Conservation (phyloP, 2,329 filamentous ascomycete genomes). For the Pseudocercospora crystallina region DNA sequence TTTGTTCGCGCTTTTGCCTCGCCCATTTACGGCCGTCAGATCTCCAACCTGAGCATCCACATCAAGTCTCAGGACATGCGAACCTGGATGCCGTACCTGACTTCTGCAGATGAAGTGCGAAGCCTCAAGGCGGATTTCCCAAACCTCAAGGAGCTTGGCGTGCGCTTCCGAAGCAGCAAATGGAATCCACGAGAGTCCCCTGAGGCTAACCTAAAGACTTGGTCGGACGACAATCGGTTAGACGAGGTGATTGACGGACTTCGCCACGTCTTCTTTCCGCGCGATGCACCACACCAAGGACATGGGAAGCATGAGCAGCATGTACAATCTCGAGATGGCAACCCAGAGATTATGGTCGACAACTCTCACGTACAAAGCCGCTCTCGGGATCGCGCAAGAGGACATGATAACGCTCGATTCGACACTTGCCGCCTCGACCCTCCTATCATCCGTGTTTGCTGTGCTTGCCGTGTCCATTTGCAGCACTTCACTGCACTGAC, state of each 20-base stretch:
- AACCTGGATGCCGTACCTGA: conserved; percentile 41
- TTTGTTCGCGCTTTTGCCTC: conserved; percentile 36
- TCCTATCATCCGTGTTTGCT: conserved; percentile 30
- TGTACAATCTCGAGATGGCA: too few relatives aligned
- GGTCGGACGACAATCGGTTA: conserved; percentile 30
- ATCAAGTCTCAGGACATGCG: conserved; percentile 36
- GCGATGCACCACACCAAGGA: conserved; percentile 9
- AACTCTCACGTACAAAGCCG: too few relatives aligned
- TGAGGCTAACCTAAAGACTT: conserved; percentile 32
- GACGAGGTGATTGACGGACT: conserved; percentile 33
- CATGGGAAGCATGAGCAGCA: too few relatives aligned
- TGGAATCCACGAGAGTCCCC: conserved; percentile 31
- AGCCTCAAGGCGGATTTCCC: conserved; percentile 37
- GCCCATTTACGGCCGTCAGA: conserved; percentile 19
- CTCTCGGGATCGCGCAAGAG: too few relatives aligned
- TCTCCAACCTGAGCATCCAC: conserved; percentile 31
- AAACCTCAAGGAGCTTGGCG: conserved; percentile 28
- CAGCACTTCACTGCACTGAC: conserved; percentile 31
- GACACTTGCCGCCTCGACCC: background rate
- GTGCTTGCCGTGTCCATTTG: conserved; percentile 31
- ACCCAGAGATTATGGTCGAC: too few relatives aligned
- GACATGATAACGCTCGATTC: too few relatives aligned
- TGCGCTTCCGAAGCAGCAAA: conserved; percentile 34
- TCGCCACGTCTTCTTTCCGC: conserved; percentile 27
- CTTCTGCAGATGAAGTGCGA: conserved; percentile 28